phyloP scores from a whole-genome alignment of 2,329 filamentous ascomycete species.

The Penicillium occitanis region DNA sequence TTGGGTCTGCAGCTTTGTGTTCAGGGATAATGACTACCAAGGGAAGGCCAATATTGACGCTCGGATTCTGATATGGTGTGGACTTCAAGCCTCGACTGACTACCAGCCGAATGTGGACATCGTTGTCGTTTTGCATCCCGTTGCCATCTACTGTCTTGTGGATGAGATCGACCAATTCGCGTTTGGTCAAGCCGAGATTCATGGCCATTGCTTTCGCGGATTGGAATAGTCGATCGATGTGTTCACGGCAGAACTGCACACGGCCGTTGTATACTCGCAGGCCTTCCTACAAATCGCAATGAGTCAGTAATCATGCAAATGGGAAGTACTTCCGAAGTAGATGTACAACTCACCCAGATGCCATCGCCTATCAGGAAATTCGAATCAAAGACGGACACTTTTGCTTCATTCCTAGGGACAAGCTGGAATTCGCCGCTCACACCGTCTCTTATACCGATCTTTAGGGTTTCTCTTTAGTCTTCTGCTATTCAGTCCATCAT shows the following conservation, averaged over 20 bases:
- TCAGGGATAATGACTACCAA: background rate
- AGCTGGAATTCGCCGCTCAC: conserved; percentile 1
- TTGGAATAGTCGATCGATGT: conserved; percentile 5
- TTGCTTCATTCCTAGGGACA: conserved; percentile 2
- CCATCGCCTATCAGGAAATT: conserved; percentile 7
- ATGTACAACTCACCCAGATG: background rate
- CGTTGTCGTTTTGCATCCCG: conserved; percentile 1
- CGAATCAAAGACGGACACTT: conserved; percentile 5
- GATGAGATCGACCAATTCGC: background rate
- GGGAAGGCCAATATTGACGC: conserved; percentile 4
- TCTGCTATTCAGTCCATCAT: background rate
- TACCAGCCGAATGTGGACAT: conserved; percentile 1
- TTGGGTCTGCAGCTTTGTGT: conserved; percentile 5
- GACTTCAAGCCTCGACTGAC: conserved; percentile 6
- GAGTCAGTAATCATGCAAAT: background rate
- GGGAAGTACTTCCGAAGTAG: background rate
- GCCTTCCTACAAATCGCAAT: background rate
- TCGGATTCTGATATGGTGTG: background rate
- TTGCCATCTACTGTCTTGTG: conserved; percentile 5
- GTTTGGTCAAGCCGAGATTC: conserved; percentile 7
- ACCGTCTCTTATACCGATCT: background rate
- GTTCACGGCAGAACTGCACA: conserved; percentile 4
- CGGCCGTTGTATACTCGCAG: conserved; percentile 7
- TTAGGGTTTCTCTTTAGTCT: background rate
- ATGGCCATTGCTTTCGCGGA: conserved; percentile 10